Base-by-base conservation (phyloP, 176 grass and related monocot species). In the Ensete ventricosum region DNA sequence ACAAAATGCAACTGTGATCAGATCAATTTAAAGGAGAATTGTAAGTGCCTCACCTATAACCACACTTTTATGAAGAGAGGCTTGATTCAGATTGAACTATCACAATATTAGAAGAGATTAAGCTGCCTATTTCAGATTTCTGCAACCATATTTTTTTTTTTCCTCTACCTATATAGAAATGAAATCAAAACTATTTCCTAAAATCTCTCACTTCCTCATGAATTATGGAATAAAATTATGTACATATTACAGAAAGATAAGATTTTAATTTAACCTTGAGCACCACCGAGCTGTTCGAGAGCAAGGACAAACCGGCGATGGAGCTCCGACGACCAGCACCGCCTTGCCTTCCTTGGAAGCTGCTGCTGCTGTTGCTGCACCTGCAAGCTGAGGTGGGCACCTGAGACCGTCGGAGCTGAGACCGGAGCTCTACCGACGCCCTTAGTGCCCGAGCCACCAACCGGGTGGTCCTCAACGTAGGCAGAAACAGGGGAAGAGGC, bases 271-370 rank as follows among this genome's bases (percentile, higher is more conserved):
- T 71, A 67, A 98, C 96, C 91, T 99, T 99, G 96, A 16, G 96
- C 75, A 1, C 96, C 96, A 20, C 96, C 96, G 57, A 99, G 91
- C 29, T 91, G 82, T 50, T 77, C 63, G 57, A 99, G 80, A 76
- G 96, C 91, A 2, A 76, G 57, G 14, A 99, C 84, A 9, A 99
- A 99, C 71, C 73, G 73, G 73, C 83, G 84, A 89, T 99, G 96
- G 23, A 99, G 88, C 76, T 99, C 96, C 8, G 81, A 81, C 16
- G 96, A 93, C 96, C 96, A 99, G 86, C 91, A 99, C 62, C 96
- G 76, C 73, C 96, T 89, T 6, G 90, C 62, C 90, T 98, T 98
- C 80, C 94, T 91, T 3, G 79, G 65, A 48, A 73, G 65, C 27
- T 85, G 87, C 7, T 83, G 80, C 72, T 78, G 88, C 19, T 81